Evolutionary conservation across 768 basidiomycete species (phyloP).

Genomic region (Daedaleopsis nitida): DNA sequence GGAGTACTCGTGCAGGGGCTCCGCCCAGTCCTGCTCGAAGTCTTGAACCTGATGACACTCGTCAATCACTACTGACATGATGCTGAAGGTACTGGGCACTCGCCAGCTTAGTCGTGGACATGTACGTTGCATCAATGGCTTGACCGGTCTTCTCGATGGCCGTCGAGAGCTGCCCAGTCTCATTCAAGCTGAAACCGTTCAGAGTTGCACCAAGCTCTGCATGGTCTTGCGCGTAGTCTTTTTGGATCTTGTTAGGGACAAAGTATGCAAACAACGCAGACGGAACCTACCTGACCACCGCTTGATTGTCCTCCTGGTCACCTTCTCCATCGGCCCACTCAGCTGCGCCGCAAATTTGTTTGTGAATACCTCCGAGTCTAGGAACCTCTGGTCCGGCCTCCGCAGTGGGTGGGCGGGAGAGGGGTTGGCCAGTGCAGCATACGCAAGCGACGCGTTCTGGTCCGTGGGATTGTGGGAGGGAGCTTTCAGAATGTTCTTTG

Average conservation of each 20-base stretch:
- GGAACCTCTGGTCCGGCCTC: constrained; percentile 91
- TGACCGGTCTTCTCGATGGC: constrained; percentile 97
- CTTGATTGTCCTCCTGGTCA: constrained; percentile 88
- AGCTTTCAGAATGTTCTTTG: constrained; percentile 95
- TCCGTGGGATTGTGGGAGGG: constrained; percentile 95
- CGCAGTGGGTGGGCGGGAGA: constrained; percentile 87
- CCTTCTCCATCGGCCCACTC: constrained; percentile 92
- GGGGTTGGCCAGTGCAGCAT: constrained; percentile 86
- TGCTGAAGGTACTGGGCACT: constrained; percentile 28
- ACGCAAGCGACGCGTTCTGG: constrained; percentile 67
- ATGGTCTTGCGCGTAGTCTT: constrained; percentile 84
- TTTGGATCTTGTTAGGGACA: constrained; percentile 25
- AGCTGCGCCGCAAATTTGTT: constrained; percentile 94
- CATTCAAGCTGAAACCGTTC: constrained; percentile 92
- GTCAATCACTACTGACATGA: neutral
- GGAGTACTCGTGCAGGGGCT: constrained; percentile 92
- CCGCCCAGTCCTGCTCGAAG: constrained; percentile 92
- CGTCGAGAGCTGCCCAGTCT: constrained; percentile 68
- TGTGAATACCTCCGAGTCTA: constrained; percentile 95
- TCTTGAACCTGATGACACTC: constrained; percentile 71
- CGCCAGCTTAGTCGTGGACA: constrained; percentile 89
- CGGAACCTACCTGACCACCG: constrained; percentile 82
- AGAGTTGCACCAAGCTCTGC: constrained; percentile 89
- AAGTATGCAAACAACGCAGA: neutral
- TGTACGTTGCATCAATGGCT: constrained; percentile 91